Evolutionary conservation across 495 filamentous ascomycete genomes (phyloP).

Genomic region (Sporormia fimetaria): DNA sequence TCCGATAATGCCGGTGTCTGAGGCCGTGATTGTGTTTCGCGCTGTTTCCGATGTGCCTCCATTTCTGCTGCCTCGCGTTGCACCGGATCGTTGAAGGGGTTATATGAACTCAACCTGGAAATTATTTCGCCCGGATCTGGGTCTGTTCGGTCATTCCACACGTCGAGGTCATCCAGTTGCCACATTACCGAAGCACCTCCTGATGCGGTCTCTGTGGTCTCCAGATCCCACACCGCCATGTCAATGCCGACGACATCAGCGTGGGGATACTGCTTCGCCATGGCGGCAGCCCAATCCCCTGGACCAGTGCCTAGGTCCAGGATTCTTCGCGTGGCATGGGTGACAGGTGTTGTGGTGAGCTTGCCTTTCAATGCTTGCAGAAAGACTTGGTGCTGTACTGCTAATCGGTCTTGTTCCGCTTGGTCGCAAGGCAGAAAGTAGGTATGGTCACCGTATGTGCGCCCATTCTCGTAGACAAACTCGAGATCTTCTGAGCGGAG

Average conservation of each 20-base stretch:
- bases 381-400: constrained; percentile 40
- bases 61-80: background rate
- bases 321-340: constrained; percentile 15
- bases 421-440: constrained; percentile 74
- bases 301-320: constrained; percentile 32
- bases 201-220: constrained; percentile 13
- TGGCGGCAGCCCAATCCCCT: constrained; percentile 30
- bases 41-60: background rate
- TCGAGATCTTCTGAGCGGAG: constrained; percentile 20
- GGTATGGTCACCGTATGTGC: constrained; percentile 52
- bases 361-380: constrained; percentile 21
- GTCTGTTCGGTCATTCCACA: constrained; percentile 17
- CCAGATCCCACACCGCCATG: constrained; percentile 25
- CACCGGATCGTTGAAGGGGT: constrained; percentile 5
- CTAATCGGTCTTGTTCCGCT: constrained; percentile 57
- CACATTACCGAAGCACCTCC: constrained; percentile 13
- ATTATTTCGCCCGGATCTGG: constrained; percentile 10
- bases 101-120: constrained; percentile 4
- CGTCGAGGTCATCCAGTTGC: constrained; percentile 25
- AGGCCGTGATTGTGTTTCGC: background rate
- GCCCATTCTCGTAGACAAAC: constrained; percentile 47
- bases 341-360: constrained; percentile 25
- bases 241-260: constrained; percentile 30
- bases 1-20: constrained; percentile 4
- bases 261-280: constrained; percentile 26